Base-by-base conservation (phyloP, 768 basidiomycete species). In the Tylopilus felleus region DNA sequence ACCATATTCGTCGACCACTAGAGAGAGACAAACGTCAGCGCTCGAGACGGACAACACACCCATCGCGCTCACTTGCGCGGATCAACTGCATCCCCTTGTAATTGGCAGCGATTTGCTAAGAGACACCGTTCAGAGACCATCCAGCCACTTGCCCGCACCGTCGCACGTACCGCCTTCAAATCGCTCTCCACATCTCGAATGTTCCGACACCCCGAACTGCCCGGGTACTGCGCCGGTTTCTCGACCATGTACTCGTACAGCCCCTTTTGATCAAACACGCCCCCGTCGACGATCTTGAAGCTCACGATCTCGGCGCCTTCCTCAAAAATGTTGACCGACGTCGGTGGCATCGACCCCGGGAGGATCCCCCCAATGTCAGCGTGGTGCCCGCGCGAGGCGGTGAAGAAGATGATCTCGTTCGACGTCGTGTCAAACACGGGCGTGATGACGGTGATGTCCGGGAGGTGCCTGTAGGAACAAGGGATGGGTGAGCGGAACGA, bases 341-440 rank as follows among this genome's bases (percentile, higher is more conserved):
- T 93, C 0, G 96, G 94, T 0, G 95, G 95, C 95, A 98, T 98
- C 35, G 90, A 93, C 1, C 91, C 93, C 7, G 94, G 92, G 3
- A 93, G 77, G 58, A 96, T 94, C 0, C 93, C 93, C 2, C 93
- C 93, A 57, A 94, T 90, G 72, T 96, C 93, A 5, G 93, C 92
- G 71, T 97, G 94, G 67, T 98, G 94, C 0, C 92, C 94, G 48
- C 95, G 81, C 13, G 93, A 93, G 14, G 94, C 95, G 8, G 93
- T 94, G 64, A 93, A 94, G 74, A 93, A 93, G 50, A 93, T 90
- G 63, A 94, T 91, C 60, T 90, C 80, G 16, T 79, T 72, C 21
- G 78, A 73, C 16, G 76, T 63, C 52, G 83, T 75, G 56, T 77
- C 74, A 71, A 98, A 97, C 22, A 96, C 94, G 17, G 95, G 95